A percentile compares a stretch with the other conserved stretches of the same genome.
phyloP scores from a whole-genome alignment of 306 rosid species.

The Castanopsis chinensis region DNA sequence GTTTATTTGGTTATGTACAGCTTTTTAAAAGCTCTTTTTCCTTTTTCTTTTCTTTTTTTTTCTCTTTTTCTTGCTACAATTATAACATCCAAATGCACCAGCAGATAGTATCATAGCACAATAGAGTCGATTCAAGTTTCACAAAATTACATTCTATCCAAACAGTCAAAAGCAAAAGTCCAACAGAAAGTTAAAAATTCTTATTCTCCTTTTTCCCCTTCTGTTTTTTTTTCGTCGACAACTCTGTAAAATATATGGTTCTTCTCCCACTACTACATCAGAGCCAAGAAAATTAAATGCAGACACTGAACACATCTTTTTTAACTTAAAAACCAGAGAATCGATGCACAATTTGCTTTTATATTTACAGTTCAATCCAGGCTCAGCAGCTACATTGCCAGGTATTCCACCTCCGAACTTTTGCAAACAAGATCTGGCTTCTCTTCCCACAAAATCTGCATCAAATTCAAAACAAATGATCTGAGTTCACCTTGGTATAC shows the following conservation, averaged over 20 bases:
- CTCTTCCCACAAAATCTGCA: conserved; percentile 38
- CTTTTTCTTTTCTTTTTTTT: too few relatives aligned
- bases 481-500: neutral
- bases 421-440: neutral
- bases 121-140: neutral
- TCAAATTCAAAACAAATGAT: neutral
- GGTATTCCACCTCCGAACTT: conserved; percentile 4
- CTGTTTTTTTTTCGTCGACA: conserved; percentile 2
- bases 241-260: conserved; percentile 21
- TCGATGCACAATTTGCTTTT: conserved; percentile 8
- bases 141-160: neutral
- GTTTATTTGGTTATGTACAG: too few relatives aligned
- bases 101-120: too few relatives aligned
- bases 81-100: too few relatives aligned
- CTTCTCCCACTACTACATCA: conserved; percentile 24
- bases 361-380: conserved; percentile 45
- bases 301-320: conserved; percentile 17
- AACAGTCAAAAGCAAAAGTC: neutral
- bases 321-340: conserved; percentile 10
- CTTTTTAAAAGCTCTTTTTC: too few relatives aligned
- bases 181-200: neutral
- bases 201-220: neutral
- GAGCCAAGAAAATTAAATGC: conserved; percentile 14
- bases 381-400: conserved; percentile 2
- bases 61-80: too few relatives aligned